A percentile compares a stretch with the other conserved stretches of the same genome.
phyloP scores from a whole-genome alignment of 148 eudicot genomes.

The Nyssa sinensis region DNA sequence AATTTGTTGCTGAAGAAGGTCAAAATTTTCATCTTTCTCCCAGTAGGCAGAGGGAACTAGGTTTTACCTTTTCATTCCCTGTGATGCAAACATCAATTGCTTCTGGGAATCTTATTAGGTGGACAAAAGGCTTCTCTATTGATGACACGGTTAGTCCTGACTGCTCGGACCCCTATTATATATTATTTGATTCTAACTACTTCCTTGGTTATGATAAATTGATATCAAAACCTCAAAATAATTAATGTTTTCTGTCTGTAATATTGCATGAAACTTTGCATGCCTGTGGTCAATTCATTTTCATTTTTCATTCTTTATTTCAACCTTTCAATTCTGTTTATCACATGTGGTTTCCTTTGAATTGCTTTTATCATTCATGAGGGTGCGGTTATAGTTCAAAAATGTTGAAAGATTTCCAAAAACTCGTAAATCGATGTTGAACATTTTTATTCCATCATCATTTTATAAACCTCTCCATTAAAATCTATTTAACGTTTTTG shows the following conservation, averaged over 20 bases:
- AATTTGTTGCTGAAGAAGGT: slow-evolving; percentile 60
- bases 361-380: too few relatives aligned
- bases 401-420: neutral
- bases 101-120: slow-evolving; percentile 59
- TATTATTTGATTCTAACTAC: neutral
- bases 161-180: neutral
- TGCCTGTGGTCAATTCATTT: too few relatives aligned
- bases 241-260: neutral
- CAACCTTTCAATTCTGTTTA: too few relatives aligned
- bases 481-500: too few relatives aligned
- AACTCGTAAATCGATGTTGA: neutral
- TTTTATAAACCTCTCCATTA: too few relatives aligned
- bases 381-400: neutral
- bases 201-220: neutral
- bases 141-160: slow-evolving; percentile 46
- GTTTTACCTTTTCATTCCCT: slow-evolving; percentile 80
- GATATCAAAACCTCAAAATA: neutral
- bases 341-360: too few relatives aligned
- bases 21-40: slow-evolving; percentile 39
- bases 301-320: too few relatives aligned
- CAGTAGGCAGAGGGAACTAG: slow-evolving; percentile 66
- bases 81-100: slow-evolving; percentile 75
- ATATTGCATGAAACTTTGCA: neutral
- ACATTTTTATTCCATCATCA: neutral
- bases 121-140: slow-evolving; percentile 74